Evolutionary conservation across 768 basidiomycete genomes (phyloP), one percentile per base, ranked within the genome.

Genomic region (Hydnum rufescens): DNA sequence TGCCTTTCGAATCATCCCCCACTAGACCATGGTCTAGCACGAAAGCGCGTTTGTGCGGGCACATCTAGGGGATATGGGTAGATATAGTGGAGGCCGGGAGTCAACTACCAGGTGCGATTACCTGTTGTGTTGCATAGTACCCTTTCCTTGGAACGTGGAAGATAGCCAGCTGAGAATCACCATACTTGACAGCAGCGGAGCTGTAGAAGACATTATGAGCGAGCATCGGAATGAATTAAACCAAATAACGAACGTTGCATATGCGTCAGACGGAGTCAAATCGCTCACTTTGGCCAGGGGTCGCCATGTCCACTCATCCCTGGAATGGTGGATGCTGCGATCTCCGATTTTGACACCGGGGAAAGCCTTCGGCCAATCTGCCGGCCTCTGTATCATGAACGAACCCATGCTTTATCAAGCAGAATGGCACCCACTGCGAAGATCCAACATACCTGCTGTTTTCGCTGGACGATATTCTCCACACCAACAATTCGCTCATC

Each of bases 61-160:
- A 68, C 70, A 69, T 69, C 69, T 70, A 51, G 22, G 1, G 4
- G 18, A 18, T 19, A 25, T 6, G 36, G 13, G 36, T 13, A 39
- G 36, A 39, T 39, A 39, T 13, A 39, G 36, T 39, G 36, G 22
- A 22, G 13, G 13, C 13, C 36, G 13, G 36, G 13, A 39, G 36
- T 39, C 22, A 39, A 39, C 13, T 13, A 39, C 36, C 13, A 39
- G 22, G 22, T 13, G 13, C 22, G 36, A 60, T 63, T 65, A 80
- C 74, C 63, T 82, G 80, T 60, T 83, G 81, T 2, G 76, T 78
- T 1, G 78, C 77, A 59, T 73, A 83, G 58, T 74, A 72, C 0
- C 74, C 75, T 42, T 70, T 67, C 1, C 65, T 64, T 0, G 79
- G 76, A 22, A 82, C 70, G 59, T 76, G 74, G 61, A 75, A 85